Evolutionary conservation across 208 protist genomes (phyloP), one percentile per base, ranked within the genome.

Genomic region (Plasmodiophora brassicae): DNA sequence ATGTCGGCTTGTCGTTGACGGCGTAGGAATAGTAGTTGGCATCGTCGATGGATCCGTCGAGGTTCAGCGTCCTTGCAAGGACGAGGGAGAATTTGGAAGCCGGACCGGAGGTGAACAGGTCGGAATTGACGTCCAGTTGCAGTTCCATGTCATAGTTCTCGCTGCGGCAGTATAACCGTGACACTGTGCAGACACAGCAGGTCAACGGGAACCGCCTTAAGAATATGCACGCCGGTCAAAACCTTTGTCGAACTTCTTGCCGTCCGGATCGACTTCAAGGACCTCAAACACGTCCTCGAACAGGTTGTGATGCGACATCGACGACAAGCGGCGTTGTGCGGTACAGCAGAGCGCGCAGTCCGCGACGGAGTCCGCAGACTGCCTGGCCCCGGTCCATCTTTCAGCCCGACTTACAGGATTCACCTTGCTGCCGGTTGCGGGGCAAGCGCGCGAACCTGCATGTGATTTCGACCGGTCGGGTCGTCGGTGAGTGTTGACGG

Each of bases 91-190:
- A 78, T 78, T 78, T 78, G n/a, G 65, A 78, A 44, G 14, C 14
- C 5, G 65, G n/a, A 5, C 32, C 5, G 10, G 20, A 38, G 20
- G 65, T 78, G 65, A 78, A 78, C n/a, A 78, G 41, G 41, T 78
- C 65, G n/a, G 32, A 44, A 78, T 78, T 78, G 14, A 78, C 65
- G 41, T 78, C 65, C 20, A 78, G n/a, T 5, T 78, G 65, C 20
- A 78, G n/a, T 32, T 78, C 65, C 65, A 78, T 78, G 32, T 78
- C 65, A 78, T 78, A 78, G 41, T 78, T 78, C n/a, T 78, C 65
- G 20, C 65, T 38, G 20, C 65, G 65, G 41, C 65, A 78, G 41
- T 78, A 32, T 32, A 78, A 32, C 20, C 65, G 65, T 5, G 65
- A 78, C 20, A 78, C 65, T 78, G 20, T 5, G 41, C 65, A 78